These are phyloP conservation scores for Fusarium equiseti DNA, from an alignment of 2,329 filamentous ascomycete genomes.

Conservation along the genomic window DNA sequence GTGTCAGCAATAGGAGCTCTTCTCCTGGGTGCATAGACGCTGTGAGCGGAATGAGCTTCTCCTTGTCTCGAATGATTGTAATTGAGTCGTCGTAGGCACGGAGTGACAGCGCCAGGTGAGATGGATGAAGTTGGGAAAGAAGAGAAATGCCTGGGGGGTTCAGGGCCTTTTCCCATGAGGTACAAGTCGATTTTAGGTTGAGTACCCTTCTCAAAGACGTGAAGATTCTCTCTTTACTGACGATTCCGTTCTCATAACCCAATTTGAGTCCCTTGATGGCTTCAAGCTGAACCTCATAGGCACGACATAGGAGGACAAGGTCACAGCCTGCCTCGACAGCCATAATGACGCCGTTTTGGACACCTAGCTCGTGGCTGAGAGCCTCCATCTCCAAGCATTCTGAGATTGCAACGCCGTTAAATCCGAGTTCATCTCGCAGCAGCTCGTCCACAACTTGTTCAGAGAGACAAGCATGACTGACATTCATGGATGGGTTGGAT, in stretches of 20 bases:
- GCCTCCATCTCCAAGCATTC: slow-evolving; percentile 98
- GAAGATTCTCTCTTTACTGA: slow-evolving; percentile 82
- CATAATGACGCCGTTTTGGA: slow-evolving; percentile 97
- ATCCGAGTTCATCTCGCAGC: slow-evolving; percentile 87
- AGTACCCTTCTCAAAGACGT: slow-evolving; percentile 84
- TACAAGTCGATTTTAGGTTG: slow-evolving; percentile 84
- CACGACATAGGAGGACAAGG: slow-evolving; percentile 87
- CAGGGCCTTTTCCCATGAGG: slow-evolving; percentile 91
- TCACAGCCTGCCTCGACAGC: slow-evolving; percentile 97
- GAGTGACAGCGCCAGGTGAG: slow-evolving; percentile 83
- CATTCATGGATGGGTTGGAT: slow-evolving; percentile 89
- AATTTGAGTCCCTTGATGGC: slow-evolving; percentile 90
- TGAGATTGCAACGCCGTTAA: slow-evolving; percentile 92
- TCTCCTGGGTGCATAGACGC: slow-evolving; percentile 85
- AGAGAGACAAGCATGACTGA: slow-evolving; percentile 93
- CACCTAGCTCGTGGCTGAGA: slow-evolving; percentile 94
- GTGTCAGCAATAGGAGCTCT: slow-evolving; percentile 89
- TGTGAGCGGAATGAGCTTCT: slow-evolving; percentile 84
- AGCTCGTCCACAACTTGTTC: slow-evolving; percentile 94
- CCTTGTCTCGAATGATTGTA: slow-evolving; percentile 90
- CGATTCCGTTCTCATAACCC: slow-evolving; percentile 90
- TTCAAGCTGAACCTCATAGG: slow-evolving; percentile 89
- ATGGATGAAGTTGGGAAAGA: slow-evolving; percentile 83
- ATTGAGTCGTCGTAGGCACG: slow-evolving; percentile 93
- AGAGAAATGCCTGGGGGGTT: slow-evolving; percentile 83